These are phyloP conservation scores for Aspergillus pseudonomiae DNA, from an alignment of 2,329 filamentous ascomycete species.

Conservation along the genomic window DNA sequence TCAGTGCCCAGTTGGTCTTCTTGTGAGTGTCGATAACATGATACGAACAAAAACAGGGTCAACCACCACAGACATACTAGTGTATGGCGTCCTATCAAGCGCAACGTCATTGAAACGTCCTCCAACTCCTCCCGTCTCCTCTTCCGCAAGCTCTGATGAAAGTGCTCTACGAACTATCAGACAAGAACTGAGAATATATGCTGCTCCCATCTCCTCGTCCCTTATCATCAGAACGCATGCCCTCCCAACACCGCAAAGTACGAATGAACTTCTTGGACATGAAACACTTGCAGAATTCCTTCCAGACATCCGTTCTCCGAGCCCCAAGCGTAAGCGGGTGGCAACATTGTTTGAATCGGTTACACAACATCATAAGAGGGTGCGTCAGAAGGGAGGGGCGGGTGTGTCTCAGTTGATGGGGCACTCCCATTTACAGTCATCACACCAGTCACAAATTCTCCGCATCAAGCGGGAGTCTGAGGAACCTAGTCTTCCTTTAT, in stretches of 20 bases:
- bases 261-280: conserved; percentile 15
- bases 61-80: conserved; percentile 39
- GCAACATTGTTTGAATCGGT: conserved; percentile 46
- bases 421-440: conserved; percentile 30
- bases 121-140: conserved; percentile 41
- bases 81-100: conserved; percentile 43
- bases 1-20: conserved; percentile 44
- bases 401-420: conserved; percentile 46
- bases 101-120: conserved; percentile 31
- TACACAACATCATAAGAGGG: conserved; percentile 44
- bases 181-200: conserved; percentile 42
- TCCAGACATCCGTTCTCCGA: conserved; percentile 41
- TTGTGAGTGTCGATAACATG: conserved; percentile 34
- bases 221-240: conserved; percentile 39
- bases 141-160: conserved; percentile 28
- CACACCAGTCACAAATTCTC: conserved; percentile 34
- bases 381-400: conserved; percentile 44
- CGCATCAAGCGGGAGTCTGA: conserved; percentile 42
- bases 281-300: conserved; percentile 39
- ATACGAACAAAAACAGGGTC: conserved; percentile 21
- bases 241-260: conserved; percentile 36
- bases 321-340: conserved; percentile 48
- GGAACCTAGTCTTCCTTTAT: conserved; percentile 29
- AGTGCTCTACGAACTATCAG: conserved; percentile 15
- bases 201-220: conserved; percentile 36